These are phyloP conservation scores for Parathielavia appendiculata DNA, from an alignment of 495 filamentous ascomycete genomes.

Conservation along the genomic window DNA sequence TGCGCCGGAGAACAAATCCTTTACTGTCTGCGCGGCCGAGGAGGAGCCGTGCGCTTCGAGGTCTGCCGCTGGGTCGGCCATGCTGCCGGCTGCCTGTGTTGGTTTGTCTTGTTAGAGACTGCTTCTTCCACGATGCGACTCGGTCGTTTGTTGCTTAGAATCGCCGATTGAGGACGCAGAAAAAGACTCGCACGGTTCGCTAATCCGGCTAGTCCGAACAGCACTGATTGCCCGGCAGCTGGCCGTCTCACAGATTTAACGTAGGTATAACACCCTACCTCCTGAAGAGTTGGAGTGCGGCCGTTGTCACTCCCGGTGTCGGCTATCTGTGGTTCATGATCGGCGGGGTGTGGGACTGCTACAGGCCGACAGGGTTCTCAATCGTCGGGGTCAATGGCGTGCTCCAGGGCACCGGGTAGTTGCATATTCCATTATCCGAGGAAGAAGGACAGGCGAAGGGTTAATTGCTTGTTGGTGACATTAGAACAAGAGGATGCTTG, in stretches of 20 bases:
- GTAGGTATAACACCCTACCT: too few species aligned
- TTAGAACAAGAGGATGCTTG: too few species aligned
- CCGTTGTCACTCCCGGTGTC: constrained; percentile 1
- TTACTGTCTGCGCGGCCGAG: constrained; percentile 56
- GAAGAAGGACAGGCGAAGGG: not conserved
- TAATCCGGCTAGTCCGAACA: not conserved
- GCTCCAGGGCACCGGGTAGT: not conserved
- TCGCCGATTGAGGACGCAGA: too few species aligned
- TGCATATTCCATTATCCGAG: constrained; percentile 11
- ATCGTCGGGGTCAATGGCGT: constrained; percentile 3
- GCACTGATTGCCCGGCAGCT: too few species aligned
- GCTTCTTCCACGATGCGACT: too few species aligned
- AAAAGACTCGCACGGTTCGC: too few species aligned
- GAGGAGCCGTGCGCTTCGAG: constrained; percentile 29
- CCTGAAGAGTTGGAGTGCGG: too few species aligned
- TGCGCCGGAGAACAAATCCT: constrained; percentile 89
- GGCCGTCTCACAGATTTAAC: too few species aligned
- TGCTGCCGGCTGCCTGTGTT: constrained; percentile 10
- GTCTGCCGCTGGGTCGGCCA: constrained; percentile 42
- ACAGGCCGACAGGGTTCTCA: not conserved
- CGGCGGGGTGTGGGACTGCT: not conserved
- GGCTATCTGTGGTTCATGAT: constrained; percentile 9
- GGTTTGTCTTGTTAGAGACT: not conserved
- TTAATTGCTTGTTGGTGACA: too few species aligned
- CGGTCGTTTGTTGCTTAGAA: too few species aligned